phyloP scores from a whole-genome alignment of 148 eudicot genomes.

The Persicaria tinctoria region DNA sequence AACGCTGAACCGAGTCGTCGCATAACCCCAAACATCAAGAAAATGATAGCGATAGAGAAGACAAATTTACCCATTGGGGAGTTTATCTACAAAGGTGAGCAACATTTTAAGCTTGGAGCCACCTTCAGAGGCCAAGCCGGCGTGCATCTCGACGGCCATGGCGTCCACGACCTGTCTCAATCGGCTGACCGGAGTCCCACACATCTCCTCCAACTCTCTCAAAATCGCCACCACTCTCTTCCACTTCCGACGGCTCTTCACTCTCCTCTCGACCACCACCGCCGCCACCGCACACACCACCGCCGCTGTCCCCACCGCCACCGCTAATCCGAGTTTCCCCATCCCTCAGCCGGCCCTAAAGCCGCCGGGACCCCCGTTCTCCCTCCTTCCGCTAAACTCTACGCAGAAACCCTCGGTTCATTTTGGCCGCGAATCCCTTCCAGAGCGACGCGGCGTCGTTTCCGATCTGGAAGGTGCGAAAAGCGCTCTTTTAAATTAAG shows the following conservation, averaged over 20 bases:
- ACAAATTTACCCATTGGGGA: slow-evolving; percentile 64
- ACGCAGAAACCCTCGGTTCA: neutral
- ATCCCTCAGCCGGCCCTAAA: slow-evolving; percentile 15
- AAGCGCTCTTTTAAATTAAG: neutral
- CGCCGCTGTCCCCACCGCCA: slow-evolving; percentile 58
- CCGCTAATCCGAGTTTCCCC: slow-evolving; percentile 53
- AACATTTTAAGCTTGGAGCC: slow-evolving; percentile 96
- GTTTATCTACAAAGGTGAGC: slow-evolving; percentile 66
- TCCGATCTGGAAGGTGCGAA: neutral
- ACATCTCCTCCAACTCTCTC: slow-evolving; percentile 52
- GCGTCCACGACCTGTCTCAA: slow-evolving; percentile 88
- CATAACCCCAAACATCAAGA: slow-evolving; percentile 5
- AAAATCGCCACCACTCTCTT: slow-evolving; percentile 45
- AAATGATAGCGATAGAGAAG: neutral
- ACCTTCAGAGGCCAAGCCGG: slow-evolving; percentile 93
- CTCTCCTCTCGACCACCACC: slow-evolving; percentile 61
- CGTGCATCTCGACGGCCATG: slow-evolving; percentile 99
- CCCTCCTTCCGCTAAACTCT: neutral
- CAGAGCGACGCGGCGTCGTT: neutral
- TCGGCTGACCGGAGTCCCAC: slow-evolving; percentile 53
- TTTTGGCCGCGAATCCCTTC: neutral
- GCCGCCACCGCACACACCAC: slow-evolving; percentile 65
- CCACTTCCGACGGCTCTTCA: slow-evolving; percentile 58
- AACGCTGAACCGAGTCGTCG: slow-evolving; percentile 3
- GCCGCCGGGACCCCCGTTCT: neutral